Evolutionary conservation across 163 green algal species (phyloP).

Genomic region (Prototheca cutis): DNA sequence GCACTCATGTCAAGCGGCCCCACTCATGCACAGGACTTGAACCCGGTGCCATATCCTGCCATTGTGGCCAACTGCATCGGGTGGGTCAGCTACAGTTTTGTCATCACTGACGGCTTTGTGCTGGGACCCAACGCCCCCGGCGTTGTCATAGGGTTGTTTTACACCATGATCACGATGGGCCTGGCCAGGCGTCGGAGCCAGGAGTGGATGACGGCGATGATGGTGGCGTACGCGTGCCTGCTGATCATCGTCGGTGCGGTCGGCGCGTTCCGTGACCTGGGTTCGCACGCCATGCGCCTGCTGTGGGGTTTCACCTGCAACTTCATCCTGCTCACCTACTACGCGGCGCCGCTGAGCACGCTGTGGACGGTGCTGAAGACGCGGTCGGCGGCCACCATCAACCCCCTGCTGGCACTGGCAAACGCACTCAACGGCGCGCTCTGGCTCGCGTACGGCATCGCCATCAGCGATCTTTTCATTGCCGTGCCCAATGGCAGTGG

Average conservation of each 20-base stretch:
- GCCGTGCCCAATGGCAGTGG: constrained; percentile 39
- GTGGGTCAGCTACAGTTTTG: constrained; percentile 42
- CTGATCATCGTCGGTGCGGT: constrained; percentile 27
- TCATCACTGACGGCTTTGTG: constrained; percentile 35
- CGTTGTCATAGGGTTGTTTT: constrained; percentile 44
- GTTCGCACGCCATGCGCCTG: constrained; percentile 10
- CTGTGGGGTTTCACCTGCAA: constrained; percentile 36
- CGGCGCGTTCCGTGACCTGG: constrained; percentile 23
- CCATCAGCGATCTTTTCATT: constrained; percentile 46
- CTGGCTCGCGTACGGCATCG: constrained; percentile 43
- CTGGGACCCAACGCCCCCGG: constrained; percentile 40
- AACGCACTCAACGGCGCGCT: constrained; percentile 45
- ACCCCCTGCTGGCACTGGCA: constrained; percentile 27
- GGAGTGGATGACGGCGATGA: constrained; percentile 34
- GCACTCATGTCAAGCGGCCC: background rate
- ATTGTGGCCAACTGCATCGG: constrained; percentile 31
- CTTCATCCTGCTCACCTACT: constrained; percentile 39
- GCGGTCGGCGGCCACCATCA: constrained; percentile 32
- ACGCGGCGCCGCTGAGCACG: constrained; percentile 38
- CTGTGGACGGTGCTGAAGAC: constrained; percentile 31
- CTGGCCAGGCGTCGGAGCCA: constrained; percentile 38
- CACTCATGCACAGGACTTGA: constrained; percentile 35
- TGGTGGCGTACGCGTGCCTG: constrained; percentile 30
- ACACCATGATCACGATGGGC: constrained; percentile 33
- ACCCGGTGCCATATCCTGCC: constrained; percentile 49